These are phyloP conservation scores for Trametes pubescens DNA, from an alignment of 1,284 basidiomycete species.

Conservation along the genomic window DNA sequence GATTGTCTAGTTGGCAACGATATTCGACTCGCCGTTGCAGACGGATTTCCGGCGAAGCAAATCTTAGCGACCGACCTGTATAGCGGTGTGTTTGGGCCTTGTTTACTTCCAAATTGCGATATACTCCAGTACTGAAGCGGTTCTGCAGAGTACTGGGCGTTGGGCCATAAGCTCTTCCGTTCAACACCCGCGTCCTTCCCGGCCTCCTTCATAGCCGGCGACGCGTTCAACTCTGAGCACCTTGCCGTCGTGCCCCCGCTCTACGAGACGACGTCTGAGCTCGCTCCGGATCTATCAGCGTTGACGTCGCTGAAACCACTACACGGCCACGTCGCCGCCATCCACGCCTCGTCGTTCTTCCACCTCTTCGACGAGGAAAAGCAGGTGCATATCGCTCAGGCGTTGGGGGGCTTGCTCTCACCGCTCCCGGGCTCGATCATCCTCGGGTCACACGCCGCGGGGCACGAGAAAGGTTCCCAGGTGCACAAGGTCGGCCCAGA, in stretches of 20 bases:
- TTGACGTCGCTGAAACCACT: slow-evolving; percentile 54
- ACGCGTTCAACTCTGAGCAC: slow-evolving; percentile 50
- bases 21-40: slow-evolving; percentile 49
- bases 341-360: slow-evolving; percentile 59
- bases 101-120: neutral
- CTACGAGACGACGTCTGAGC: slow-evolving; percentile 34
- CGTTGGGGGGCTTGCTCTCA: slow-evolving; percentile 50
- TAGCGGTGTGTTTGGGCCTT: slow-evolving; percentile 33
- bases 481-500: slow-evolving; percentile 11
- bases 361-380: slow-evolving; percentile 57
- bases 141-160: slow-evolving; percentile 43
- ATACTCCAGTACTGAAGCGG: neutral
- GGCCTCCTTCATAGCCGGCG: slow-evolving; percentile 54
- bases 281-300: slow-evolving; percentile 40
- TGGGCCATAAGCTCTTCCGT: slow-evolving; percentile 46
- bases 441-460: slow-evolving; percentile 44
- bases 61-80: slow-evolving; percentile 47
- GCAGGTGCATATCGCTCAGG: slow-evolving; percentile 51
- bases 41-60: slow-evolving; percentile 48
- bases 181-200: slow-evolving; percentile 50
- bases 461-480: slow-evolving; percentile 36
- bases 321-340: slow-evolving; percentile 53
- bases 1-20: slow-evolving; percentile 53
- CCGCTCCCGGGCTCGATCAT: slow-evolving; percentile 46
- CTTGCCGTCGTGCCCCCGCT: slow-evolving; percentile 44